A percentile compares a stretch with the other conserved stretches of the same genome.
Evolutionary conservation across 1,284 basidiomycete genomes (phyloP).

Genomic region (Earliella scabrosa): DNA sequence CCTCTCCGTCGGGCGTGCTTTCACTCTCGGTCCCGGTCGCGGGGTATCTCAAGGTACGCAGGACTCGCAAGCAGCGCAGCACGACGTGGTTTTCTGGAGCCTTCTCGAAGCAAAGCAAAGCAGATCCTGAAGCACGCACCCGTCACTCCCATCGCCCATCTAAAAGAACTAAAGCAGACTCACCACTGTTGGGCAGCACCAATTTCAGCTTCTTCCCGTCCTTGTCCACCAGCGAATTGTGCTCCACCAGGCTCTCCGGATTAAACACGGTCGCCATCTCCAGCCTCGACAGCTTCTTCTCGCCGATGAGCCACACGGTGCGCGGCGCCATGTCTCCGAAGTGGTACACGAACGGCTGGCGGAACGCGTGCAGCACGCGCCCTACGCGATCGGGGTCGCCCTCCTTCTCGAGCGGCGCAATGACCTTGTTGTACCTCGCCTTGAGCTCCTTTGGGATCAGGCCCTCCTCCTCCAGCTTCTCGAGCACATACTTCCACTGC

Average conservation of each 20-base stretch:
- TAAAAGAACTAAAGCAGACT: not conserved
- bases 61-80: not conserved
- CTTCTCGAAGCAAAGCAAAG: not conserved
- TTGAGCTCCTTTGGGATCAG: not conserved
- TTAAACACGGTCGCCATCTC: not conserved
- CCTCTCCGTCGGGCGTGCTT: no score
- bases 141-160: not conserved
- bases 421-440: not conserved
- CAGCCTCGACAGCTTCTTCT: not conserved
- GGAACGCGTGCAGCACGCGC: not conserved
- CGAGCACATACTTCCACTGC: not conserved
- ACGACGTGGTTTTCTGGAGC: no score
- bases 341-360: constrained; percentile 1
- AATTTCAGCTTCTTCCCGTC: not conserved
- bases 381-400: not conserved
- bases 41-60: not conserved
- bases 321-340: not conserved
- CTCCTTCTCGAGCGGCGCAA: not conserved
- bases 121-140: not conserved
- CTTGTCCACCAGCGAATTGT: not conserved
- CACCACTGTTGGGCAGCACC: not conserved
- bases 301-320: not conserved
- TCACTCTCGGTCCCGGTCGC: no score
- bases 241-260: not conserved
- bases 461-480: not conserved